Evolutionary conservation across 768 basidiomycete genomes (phyloP).

Genomic region (Tulasnella sp.): DNA sequence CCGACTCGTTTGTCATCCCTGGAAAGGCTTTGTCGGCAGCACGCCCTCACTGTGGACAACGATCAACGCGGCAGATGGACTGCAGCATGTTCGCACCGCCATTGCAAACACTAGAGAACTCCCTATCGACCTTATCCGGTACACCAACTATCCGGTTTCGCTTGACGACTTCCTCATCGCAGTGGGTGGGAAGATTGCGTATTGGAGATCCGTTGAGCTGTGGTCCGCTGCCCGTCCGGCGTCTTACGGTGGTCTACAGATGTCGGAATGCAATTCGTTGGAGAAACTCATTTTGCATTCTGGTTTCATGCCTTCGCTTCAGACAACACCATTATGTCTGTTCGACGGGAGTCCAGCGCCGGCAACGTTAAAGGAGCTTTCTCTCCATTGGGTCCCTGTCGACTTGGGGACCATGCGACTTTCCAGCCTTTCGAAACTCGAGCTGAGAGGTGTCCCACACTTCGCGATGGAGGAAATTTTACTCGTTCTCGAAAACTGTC

Average conservation of each 20-base stretch:
- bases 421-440: background rate
- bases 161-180: background rate
- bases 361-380: background rate
- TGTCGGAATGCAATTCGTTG: background rate
- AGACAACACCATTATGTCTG: background rate
- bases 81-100: background rate
- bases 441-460: background rate
- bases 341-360: background rate
- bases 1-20: background rate
- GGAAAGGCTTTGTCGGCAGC: background rate
- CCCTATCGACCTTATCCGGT: background rate
- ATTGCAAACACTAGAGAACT: background rate
- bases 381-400: background rate
- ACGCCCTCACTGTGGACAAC: background rate
- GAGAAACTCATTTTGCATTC: background rate
- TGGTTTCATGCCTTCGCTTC: background rate
- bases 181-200: background rate
- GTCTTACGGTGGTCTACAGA: background rate
- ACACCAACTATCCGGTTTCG: background rate
- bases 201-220: background rate
- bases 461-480: background rate
- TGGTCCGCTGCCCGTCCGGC: background rate
- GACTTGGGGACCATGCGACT: background rate
- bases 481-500: background rate
- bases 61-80: background rate